Base-by-base conservation (phyloP, 2,329 filamentous ascomycete species). In the Neonectria punicea region DNA sequence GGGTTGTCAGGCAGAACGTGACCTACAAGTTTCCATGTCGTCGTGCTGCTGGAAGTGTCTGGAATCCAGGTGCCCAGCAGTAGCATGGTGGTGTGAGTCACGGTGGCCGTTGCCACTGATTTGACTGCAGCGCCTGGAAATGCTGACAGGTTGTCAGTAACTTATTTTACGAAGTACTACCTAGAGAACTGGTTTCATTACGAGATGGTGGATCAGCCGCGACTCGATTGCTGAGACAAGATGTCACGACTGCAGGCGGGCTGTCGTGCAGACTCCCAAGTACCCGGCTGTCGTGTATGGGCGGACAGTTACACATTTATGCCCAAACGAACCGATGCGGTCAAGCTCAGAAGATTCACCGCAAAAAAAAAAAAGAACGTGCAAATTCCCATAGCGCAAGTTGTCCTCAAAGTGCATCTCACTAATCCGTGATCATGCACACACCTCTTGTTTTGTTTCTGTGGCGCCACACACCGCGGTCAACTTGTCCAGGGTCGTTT, bases 401-500 rank as follows among this genome's bases (percentile, higher is more conserved):
- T 25, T 5, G 1, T 25, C 25, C 4, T 8, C 41, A 28, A 47
- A 14, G 44, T 4, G 20, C 20, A 47, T 22, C 20, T 14, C 46
- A 30, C 43, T 44, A 44, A 39, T 49, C 50, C 34, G 36, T 44
- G 30, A 54, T 34, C 50, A 34, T 47, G 16, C 30, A 28, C 47
- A 58, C 39, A 58, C 39, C 10, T 67, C 41, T 46, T 61, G 59
- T 68, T 51, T 51, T 61, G 63, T 61, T 65, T 34, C 41, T 54
- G 43, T 62, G 58, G 58, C 53, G 60, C 44, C 59, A 56, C 59
- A 56, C 49, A 28, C 60, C 57, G 46, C n/a, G 39, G 39, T 43
- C 58, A 53, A 53, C 60, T 50, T 50, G 58, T 63, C 67, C 58
- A 65, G 62, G 58, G 65, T 57, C 43, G 58, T 62, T 25, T 25